Percentiles rank a stretch among this genome's conserved stretches.
These are phyloP conservation scores for Asclepias syriaca DNA, from an alignment of 257 asterid species.

Conservation along the genomic window DNA sequence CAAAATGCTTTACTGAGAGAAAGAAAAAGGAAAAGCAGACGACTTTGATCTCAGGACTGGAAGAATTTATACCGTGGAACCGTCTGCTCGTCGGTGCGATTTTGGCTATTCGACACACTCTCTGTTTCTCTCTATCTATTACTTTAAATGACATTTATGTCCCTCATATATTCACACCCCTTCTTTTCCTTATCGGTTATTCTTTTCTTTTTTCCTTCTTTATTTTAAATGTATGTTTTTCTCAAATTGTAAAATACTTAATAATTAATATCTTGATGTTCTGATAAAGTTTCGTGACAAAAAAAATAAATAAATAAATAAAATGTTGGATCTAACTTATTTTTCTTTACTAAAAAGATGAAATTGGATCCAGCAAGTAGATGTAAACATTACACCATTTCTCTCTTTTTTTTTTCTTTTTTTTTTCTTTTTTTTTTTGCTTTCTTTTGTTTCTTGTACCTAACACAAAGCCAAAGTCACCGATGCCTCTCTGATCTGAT, in stretches of 20 bases:
- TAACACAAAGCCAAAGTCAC: background rate
- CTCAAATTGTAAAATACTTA: too few species aligned
- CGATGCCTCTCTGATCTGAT: too few species aligned
- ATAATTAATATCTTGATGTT: too few species aligned
- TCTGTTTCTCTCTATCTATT: too few species aligned
- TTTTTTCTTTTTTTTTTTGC: background rate
- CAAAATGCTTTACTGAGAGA: background rate
- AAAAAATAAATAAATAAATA: too few species aligned
- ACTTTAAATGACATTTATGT: background rate
- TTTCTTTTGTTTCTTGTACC: background rate
- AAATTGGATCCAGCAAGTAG: background rate
- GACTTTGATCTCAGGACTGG: background rate
- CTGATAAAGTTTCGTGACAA: too few species aligned
- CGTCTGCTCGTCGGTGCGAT: slow-evolving; percentile 21
- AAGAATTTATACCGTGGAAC: slow-evolving; percentile 13
- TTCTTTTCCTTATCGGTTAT: background rate
- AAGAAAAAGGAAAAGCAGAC: slow-evolving; percentile 8
- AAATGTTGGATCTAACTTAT: background rate
- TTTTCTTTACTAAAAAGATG: background rate
- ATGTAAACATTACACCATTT: background rate
- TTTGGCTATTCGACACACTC: background rate
- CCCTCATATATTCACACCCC: background rate
- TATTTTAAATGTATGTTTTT: too few species aligned
- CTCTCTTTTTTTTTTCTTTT: background rate
- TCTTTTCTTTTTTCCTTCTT: background rate